Evolutionary conservation across 345 rosid genomes (phyloP), one percentile per base, ranked within the genome.

Genomic region (Ricinus communis): DNA sequence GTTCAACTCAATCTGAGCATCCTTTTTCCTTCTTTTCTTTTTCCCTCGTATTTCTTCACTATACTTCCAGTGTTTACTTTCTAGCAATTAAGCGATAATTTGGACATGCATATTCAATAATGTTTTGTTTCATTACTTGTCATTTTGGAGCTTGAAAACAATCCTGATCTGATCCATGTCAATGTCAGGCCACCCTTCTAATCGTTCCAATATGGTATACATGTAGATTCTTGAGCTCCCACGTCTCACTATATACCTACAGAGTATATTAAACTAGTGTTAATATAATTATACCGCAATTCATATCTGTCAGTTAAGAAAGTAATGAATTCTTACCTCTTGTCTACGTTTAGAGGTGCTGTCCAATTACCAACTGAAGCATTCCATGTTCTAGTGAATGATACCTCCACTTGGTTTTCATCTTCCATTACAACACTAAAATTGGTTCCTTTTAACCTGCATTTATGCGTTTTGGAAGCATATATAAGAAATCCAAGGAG

Each of bases 331-430:
- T 11, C 5, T 38, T 49, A 85, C 98, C 99, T 90, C 77, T 89
- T 95, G 78, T 92, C 99, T 13, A 92, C 84, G 74, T 92, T 90
- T 65, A 95, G 55, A 7, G 99, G 97, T 59, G 78, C 89, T 46
- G 47, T 25, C 1, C 72, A 54, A 52, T 72, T 14, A 13, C 43
- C 72, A 15, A 24, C 46, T 7, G 78, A 68, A 45, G 59, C 70
- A n/a, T 57, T 70, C 99, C 76, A 73, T 3, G 59, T 54, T 68
- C 72, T 66, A 3, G 61, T 74, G 60, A 74, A 74, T 67, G 77
- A 74, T 16, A 74, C 52, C 36, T 74, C 77, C 52, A 74, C 71
- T 60, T 66, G 72, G 40, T 74, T 65, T 28, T 74, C 72, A 19
- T 43, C 62, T 66, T 74, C 45, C 71, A 40, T 65, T 36, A 67